Evolutionary conservation across 2,329 filamentous ascomycete species (phyloP).

Genomic region (Zarea fungicola): DNA sequence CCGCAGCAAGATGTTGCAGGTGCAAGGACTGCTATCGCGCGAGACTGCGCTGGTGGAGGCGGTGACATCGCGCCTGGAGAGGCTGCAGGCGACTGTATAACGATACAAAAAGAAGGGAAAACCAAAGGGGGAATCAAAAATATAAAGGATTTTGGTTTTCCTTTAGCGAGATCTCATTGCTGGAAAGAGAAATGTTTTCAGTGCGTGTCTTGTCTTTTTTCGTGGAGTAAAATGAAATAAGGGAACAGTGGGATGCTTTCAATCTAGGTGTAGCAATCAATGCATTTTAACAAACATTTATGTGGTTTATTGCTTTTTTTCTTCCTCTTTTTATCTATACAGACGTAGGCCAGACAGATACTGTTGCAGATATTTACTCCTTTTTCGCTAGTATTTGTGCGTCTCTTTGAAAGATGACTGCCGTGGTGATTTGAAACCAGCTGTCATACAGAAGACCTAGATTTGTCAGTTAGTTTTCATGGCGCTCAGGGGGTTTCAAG

Average conservation of each 20-base stretch:
- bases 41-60: slow-evolving; percentile 66
- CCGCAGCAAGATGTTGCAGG: slow-evolving; percentile 57
- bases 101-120: slow-evolving; percentile 7
- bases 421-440: slow-evolving; percentile 22
- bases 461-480: too few species aligned
- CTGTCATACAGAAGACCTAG: slow-evolving; percentile 30
- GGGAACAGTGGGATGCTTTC: not conserved
- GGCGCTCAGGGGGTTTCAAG: too few species aligned
- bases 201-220: too few species aligned
- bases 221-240: slow-evolving; percentile 4
- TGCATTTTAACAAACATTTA: not conserved
- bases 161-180: slow-evolving; percentile 4
- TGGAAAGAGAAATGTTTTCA: too few species aligned
- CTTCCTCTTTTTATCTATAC: not conserved
- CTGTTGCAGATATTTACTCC: too few species aligned
- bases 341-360: not conserved
- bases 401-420: slow-evolving; percentile 19
- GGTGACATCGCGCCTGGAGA: slow-evolving; percentile 57
- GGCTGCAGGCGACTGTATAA: slow-evolving; percentile 38
- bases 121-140: too few species aligned
- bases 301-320: too few species aligned
- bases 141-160: slow-evolving; percentile 6
- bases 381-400: slow-evolving; percentile 17
- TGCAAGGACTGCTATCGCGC: slow-evolving; percentile 58
- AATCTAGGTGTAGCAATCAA: slow-evolving; percentile 2